phyloP scores from a whole-genome alignment of 768 basidiomycete species.

The Sarcomyxa edulis region DNA sequence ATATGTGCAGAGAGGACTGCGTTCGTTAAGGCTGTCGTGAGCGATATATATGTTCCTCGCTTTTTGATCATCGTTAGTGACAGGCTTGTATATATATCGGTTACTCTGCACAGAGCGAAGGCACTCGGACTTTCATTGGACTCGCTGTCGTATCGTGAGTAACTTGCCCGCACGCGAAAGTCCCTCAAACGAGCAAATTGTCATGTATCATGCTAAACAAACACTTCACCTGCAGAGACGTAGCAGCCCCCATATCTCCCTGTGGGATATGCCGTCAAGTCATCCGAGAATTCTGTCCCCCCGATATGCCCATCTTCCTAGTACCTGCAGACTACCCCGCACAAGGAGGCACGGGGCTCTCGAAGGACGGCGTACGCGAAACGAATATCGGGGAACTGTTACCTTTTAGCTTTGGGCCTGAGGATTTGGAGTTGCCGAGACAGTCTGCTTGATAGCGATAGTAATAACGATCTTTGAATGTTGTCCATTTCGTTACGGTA shows the following conservation, averaged over 20 bases:
- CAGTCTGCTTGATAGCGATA: no score
- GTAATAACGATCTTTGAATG: no score
- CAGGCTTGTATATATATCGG: no score
- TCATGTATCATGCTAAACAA: background rate
- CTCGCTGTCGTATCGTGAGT: slow-evolving; percentile 79
- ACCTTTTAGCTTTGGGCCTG: slow-evolving; percentile 88
- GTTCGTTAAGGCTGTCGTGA: slow-evolving; percentile 87
- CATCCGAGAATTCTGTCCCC: slow-evolving; percentile 78
- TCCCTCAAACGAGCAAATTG: no score
- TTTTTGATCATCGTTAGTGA: no score
- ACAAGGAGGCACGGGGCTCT: slow-evolving; percentile 30
- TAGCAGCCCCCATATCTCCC: slow-evolving; percentile 64
- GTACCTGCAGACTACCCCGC: slow-evolving; percentile 61
- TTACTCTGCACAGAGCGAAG: slow-evolving; percentile 67
- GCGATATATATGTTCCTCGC: slow-evolving; percentile 20
- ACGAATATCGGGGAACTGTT: slow-evolving; percentile 71
- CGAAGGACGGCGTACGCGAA: slow-evolving; percentile 49
- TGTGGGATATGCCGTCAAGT: slow-evolving; percentile 95
- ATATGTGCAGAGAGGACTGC: slow-evolving; percentile 97
- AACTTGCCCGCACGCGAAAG: no score
- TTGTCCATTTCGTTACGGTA: no score
- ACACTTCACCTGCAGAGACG: slow-evolving; percentile 45
- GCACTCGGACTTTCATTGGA: slow-evolving; percentile 60
- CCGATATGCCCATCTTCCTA: slow-evolving; percentile 67
- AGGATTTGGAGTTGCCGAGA: slow-evolving; percentile 56